Evolutionary conservation across 139 green algal genomes (phyloP).

Genomic region (Auxenochlorella protothecoides): DNA sequence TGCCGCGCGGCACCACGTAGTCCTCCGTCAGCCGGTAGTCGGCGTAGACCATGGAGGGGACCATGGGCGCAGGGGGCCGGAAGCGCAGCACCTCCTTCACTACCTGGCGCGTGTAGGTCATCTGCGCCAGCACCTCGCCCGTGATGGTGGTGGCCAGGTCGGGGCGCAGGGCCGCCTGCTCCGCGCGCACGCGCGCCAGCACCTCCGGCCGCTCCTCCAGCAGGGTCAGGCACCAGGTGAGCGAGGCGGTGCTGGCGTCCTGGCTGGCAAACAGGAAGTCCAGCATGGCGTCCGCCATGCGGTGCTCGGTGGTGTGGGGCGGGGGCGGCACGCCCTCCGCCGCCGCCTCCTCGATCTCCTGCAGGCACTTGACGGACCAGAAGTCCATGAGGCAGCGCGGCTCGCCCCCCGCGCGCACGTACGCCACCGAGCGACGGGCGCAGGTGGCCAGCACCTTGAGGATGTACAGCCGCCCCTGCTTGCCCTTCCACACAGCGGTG

Average conservation of each 20-base stretch:
- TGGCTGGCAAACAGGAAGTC: conserved; percentile 83
- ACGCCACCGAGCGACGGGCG: background rate
- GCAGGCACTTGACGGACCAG: conserved; percentile 40
- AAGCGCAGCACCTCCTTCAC: conserved; percentile 73
- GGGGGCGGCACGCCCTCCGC: conserved; percentile 35
- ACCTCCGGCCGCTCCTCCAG: conserved; percentile 77
- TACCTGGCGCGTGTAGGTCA: conserved; percentile 72
- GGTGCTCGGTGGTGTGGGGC: conserved; percentile 29
- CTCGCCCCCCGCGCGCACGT: conserved; percentile 30
- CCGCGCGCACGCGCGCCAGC: conserved; percentile 49
- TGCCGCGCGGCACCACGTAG: conserved; percentile 58
- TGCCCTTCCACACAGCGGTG: conserved; percentile 60
- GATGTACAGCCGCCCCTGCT: conserved; percentile 56
- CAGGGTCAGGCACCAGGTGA: conserved; percentile 66
- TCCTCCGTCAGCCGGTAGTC: conserved; percentile 58
- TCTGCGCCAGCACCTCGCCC: conserved; percentile 53
- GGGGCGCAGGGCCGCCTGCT: conserved; percentile 40
- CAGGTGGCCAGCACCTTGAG: conserved; percentile 51
- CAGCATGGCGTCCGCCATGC: conserved; percentile 55
- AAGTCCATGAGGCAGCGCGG: conserved; percentile 70
- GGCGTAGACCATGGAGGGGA: conserved; percentile 58
- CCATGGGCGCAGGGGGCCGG: conserved; percentile 70
- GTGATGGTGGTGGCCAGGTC: conserved; percentile 45
- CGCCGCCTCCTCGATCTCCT: conserved; percentile 57
- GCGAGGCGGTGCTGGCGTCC: conserved; percentile 70